Conservation (phyloP, 768 basidiomycete genomes). For the Mycena vitilis region DNA sequence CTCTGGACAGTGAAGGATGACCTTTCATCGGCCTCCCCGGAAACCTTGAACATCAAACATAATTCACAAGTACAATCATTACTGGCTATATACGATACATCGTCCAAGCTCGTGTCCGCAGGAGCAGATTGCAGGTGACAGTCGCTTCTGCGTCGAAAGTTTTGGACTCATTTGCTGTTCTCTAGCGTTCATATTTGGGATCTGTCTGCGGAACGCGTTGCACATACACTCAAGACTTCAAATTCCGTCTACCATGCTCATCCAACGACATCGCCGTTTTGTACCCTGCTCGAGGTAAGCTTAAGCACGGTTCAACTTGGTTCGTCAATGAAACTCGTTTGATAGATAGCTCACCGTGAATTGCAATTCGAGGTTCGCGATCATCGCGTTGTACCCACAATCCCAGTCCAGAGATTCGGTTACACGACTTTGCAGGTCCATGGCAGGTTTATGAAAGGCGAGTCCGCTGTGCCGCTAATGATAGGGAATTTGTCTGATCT, state of each 20-base stretch:
- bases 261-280: slow-evolving; percentile 49
- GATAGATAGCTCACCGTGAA: slow-evolving; percentile 61
- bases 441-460: slow-evolving; percentile 61
- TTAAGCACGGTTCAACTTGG: slow-evolving; percentile 10
- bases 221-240: slow-evolving; percentile 53
- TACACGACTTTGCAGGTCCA: slow-evolving; percentile 50
- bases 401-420: slow-evolving; percentile 58
- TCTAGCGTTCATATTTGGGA: slow-evolving; percentile 55
- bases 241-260: slow-evolving; percentile 59
- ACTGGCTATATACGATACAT: slow-evolving; percentile 56
- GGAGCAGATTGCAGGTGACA: slow-evolving; percentile 56
- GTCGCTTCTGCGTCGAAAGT: background rate
- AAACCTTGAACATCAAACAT: slow-evolving; percentile 54
- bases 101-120: slow-evolving; percentile 58
- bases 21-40: slow-evolving; percentile 44
- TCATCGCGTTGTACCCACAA: slow-evolving; percentile 50
- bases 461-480: slow-evolving; percentile 3
- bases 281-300: slow-evolving; percentile 57
- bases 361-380: slow-evolving; percentile 66
- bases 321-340: slow-evolving; percentile 12
- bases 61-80: slow-evolving; percentile 56
- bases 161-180: background rate
- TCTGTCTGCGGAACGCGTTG: slow-evolving; percentile 57
- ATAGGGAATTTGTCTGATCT: background rate
- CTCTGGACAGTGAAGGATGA: slow-evolving; percentile 56